phyloP scores from a whole-genome alignment of 169 alveolate genomes.

The Eimeria praecox region DNA sequence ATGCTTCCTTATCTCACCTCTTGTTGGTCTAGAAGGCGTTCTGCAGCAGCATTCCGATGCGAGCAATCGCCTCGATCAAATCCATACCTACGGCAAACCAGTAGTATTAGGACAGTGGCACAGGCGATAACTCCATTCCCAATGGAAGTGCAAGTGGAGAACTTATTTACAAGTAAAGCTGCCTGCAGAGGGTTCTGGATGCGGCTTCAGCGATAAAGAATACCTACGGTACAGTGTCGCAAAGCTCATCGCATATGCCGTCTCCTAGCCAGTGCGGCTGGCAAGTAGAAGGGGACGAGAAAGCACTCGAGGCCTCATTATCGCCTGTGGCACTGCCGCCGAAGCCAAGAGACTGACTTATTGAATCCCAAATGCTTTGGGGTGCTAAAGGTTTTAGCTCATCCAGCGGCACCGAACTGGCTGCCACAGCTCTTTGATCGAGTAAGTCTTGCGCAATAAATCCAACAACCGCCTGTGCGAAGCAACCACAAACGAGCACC shows the following conservation, averaged over 20 bases:
- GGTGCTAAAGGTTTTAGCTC: background rate
- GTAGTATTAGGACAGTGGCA: background rate
- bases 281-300: slow-evolving; percentile 3
- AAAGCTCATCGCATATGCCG: slow-evolving; percentile 70
- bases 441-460: slow-evolving; percentile 42
- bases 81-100: slow-evolving; percentile 3
- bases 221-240: slow-evolving; percentile 32
- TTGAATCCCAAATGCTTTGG: slow-evolving; percentile 17
- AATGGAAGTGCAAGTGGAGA: background rate
- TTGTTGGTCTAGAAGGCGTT: slow-evolving; percentile 66
- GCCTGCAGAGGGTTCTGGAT: background rate
- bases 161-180: background rate
- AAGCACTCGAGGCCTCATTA: background rate
- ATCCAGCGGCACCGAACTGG: slow-evolving; percentile 19
- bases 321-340: background rate
- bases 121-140: background rate
- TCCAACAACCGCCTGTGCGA: slow-evolving; percentile 46
- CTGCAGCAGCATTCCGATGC: slow-evolving; percentile 63
- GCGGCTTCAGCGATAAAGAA: background rate
- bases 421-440: slow-evolving; percentile 61
- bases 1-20: slow-evolving; percentile 28
- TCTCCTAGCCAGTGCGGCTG: slow-evolving; percentile 41
- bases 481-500: background rate
- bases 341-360: slow-evolving; percentile 30
- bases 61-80: slow-evolving; percentile 79